Percentiles rank a stretch among this genome's conserved stretches.
phyloP scores from a whole-genome alignment of 2,329 filamentous ascomycete genomes.

The Aspergillus sergii region DNA sequence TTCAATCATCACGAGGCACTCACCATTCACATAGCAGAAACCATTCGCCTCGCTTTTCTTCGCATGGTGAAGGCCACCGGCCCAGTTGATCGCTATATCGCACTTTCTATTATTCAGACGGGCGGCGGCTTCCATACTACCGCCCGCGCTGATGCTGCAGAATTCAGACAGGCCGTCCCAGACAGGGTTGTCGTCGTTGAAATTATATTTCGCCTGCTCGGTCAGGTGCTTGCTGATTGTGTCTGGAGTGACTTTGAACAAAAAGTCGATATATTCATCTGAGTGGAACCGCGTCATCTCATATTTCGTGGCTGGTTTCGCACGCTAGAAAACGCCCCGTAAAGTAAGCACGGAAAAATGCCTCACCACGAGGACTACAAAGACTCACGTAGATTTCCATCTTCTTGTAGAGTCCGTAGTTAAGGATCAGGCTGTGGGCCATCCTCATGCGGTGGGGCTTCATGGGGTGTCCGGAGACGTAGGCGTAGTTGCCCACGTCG shows the following conservation, averaged over 20 bases:
- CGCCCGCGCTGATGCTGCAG: constrained; percentile 71
- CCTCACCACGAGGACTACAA: neutral
- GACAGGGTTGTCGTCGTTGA: constrained; percentile 66
- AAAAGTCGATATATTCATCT: constrained; percentile 72
- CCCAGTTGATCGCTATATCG: constrained; percentile 78
- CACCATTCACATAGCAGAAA: constrained; percentile 95
- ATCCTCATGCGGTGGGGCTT: constrained; percentile 70
- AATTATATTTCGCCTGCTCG: constrained; percentile 81
- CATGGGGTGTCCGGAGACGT: constrained; percentile 74
- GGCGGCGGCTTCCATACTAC: constrained; percentile 72
- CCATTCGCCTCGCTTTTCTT: constrained; percentile 93
- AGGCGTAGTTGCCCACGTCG: constrained; percentile 97
- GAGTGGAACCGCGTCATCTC: constrained; percentile 76
- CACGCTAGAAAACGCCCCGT: constrained; percentile 57
- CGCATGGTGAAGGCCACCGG: constrained; percentile 92
- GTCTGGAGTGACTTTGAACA: constrained; percentile 89
- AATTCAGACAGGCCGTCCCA: constrained; percentile 74
- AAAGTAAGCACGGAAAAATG: constrained; percentile 18
- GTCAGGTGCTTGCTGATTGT: constrained; percentile 94
- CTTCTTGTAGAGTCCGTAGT: constrained; percentile 71
- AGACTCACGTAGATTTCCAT: constrained; percentile 68
- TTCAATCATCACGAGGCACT: constrained; percentile 2
- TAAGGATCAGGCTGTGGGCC: constrained; percentile 68
- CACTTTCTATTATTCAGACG: constrained; percentile 68
- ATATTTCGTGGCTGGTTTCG: constrained; percentile 73